These are phyloP conservation scores for Cladosporium velox DNA, from an alignment of 2,329 filamentous ascomycete species.

Conservation along the genomic window DNA sequence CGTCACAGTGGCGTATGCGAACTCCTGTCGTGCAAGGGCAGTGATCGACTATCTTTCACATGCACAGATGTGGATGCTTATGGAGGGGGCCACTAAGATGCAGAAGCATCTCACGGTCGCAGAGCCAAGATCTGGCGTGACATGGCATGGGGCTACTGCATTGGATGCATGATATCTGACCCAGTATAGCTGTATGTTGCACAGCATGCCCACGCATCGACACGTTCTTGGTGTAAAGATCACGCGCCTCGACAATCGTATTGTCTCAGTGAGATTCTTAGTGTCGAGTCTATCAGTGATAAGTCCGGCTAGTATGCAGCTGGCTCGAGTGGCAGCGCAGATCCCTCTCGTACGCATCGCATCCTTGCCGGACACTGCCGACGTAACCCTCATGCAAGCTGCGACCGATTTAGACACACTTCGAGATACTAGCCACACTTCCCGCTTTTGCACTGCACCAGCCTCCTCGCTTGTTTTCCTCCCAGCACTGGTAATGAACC, in stretches of 20 bases:
- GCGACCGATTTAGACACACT: background rate
- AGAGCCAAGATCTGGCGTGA: constrained; percentile 10
- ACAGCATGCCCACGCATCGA: background rate
- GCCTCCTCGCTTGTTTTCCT: background rate
- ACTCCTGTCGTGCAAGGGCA: background rate
- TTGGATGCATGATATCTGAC: background rate
- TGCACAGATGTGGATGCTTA: constrained; percentile 1
- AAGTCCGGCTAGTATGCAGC: background rate
- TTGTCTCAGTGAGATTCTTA: constrained; percentile 10
- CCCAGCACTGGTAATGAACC: background rate
- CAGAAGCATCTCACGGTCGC: background rate
- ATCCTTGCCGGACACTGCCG: constrained; percentile 1
- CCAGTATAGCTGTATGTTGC: background rate
- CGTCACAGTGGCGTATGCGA: background rate
- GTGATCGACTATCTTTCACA: background rate
- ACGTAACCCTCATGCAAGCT: background rate
- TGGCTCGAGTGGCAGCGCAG: background rate
- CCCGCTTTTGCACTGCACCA: constrained; percentile 2
- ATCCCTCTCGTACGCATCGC: background rate
- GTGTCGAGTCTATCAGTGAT: constrained; percentile 4
- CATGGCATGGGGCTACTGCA: background rate
- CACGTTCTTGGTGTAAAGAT: background rate
- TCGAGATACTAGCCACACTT: constrained; percentile 1
- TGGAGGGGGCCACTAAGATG: background rate
- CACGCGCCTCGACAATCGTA: background rate